Base-by-base conservation (phyloP, 2,329 filamentous ascomycete species). In the Rasamsonia emersonii region DNA sequence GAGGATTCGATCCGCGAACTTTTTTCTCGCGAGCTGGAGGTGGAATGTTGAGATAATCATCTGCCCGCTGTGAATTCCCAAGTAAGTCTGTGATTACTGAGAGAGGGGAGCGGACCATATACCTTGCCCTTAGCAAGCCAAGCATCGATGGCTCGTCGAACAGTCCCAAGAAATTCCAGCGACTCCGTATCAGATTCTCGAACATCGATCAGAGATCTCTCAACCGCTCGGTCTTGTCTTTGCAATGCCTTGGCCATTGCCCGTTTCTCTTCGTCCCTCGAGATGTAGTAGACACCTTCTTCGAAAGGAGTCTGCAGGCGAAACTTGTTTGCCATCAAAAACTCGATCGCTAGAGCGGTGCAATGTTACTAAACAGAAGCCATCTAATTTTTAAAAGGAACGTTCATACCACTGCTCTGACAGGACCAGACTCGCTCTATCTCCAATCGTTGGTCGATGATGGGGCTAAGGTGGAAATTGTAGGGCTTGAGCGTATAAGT, bases 401-500 rank as follows among this genome's bases (percentile, higher is more conserved):
- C 51, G 42, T 54, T 66, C 54, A 44, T 56, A 67, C 64, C 58
- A 33, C 70, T 67, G 39, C 68, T 75, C 42, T 74, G 71, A 38
- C 71, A 71, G 9, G 64, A 64, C 47, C 78, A 74, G 31, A 68
- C 67, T n/a, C 78, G 67, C 40, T 78, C 72, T 24, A 81, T 49
- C 10, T 71, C 70, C 16, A 79, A 50, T 10, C 64, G 64, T 33
- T 62, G 56, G 31, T 72, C 64, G 11, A 62, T 49, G 8, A 77
- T 47, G 1, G 78, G 77, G 39, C 62, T 75, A 31, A 82, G 50
- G 42, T 71, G 65, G 54, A 82, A 67, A 53, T 82, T 82, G 59
- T 77, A 82, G 2, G 78, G 75, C 15, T 70, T 69, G 19, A 77
- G 58, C 4, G 68, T 60, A 46, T 82, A 82, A 24, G 56, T 47